phyloP scores from a whole-genome alignment of 73 alveolate species.

The Paramecium primaurelia region DNA sequence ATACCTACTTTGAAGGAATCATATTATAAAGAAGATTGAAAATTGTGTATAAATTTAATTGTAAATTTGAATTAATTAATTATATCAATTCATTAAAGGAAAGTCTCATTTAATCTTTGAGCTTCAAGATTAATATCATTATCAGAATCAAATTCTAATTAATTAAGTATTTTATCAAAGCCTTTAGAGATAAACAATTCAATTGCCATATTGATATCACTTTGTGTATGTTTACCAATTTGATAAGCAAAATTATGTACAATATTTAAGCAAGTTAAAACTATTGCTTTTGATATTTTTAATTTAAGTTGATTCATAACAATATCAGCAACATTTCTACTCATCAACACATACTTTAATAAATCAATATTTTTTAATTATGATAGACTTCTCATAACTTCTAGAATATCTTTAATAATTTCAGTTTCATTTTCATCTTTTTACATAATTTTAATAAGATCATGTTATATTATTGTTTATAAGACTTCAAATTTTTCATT shows the following conservation, averaged over 20 bases:
- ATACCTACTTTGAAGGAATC: background rate
- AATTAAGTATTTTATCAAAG: background rate
- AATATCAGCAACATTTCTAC: background rate
- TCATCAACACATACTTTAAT: background rate
- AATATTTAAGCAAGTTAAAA: background rate
- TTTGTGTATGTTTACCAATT: background rate
- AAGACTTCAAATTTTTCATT: background rate
- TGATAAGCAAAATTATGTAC: background rate
- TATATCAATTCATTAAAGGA: background rate
- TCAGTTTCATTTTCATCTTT: background rate
- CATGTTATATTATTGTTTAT: background rate
- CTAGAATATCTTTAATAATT: background rate
- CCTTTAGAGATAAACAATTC: background rate
- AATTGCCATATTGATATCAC: background rate
- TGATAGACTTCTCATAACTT: background rate
- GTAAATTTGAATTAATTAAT: background rate
- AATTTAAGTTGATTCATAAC: background rate
- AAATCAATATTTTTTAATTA: background rate
- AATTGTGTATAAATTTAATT: background rate
- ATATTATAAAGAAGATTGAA: background rate
- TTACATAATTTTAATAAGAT: background rate
- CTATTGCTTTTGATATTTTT: background rate
- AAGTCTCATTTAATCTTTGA: background rate
- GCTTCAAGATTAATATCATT: background rate
- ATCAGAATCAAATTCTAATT: background rate